phyloP scores from a whole-genome alignment of 2,329 filamentous ascomycete species.

The Penicillium sp. region DNA sequence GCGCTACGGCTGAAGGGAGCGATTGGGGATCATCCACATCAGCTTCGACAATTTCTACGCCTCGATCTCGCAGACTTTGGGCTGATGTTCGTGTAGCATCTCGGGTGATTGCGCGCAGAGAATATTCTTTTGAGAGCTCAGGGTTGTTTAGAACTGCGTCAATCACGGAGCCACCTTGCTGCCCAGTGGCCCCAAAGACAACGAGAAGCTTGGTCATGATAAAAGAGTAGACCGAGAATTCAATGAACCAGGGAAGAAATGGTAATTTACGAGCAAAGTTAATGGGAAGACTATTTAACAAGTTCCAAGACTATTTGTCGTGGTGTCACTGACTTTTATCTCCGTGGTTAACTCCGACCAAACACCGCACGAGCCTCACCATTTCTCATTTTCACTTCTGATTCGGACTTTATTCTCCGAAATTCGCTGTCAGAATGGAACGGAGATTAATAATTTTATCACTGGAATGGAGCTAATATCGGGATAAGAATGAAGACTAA shows the following conservation, averaged over 20 bases:
- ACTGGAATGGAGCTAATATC: not conserved
- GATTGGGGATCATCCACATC: conserved; percentile 50
- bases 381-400: not conserved
- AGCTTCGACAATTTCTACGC: conserved; percentile 54
- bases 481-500: too few species aligned
- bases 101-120: conserved; percentile 57
- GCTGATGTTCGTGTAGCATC: conserved; percentile 46
- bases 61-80: conserved; percentile 45
- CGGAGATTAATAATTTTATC: not conserved
- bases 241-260: not conserved
- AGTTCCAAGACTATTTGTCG: too few species aligned
- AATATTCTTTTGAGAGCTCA: conserved; percentile 48
- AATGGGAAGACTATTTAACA: not conserved
- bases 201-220: conserved; percentile 40
- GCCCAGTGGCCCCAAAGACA: conserved; percentile 60
- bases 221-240: too few species aligned
- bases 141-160: conserved; percentile 43
- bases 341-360: not conserved
- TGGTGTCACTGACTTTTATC: not conserved
- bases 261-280: not conserved
- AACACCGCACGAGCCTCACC: not conserved
- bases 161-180: conserved; percentile 60
- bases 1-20: conserved; percentile 42
- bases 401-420: not conserved
- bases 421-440: not conserved